These are phyloP conservation scores for Vitellaria paradoxa DNA, from an alignment of 179 eudicot genomes.

Conservation along the genomic window DNA sequence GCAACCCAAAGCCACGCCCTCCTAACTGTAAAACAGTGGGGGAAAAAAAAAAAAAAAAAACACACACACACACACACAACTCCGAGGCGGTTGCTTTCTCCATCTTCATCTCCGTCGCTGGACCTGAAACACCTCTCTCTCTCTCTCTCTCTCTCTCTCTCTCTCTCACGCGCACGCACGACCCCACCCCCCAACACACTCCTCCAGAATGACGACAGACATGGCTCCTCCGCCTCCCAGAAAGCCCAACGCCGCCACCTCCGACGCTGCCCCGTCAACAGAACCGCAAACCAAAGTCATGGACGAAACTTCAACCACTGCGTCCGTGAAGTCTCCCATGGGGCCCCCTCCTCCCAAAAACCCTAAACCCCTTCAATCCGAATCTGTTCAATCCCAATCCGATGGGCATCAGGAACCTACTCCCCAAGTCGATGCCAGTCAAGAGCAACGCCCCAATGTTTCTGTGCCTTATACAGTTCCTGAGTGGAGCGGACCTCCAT, in stretches of 20 bases:
- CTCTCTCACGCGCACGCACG: too few species aligned
- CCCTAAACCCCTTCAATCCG: constrained; percentile 28
- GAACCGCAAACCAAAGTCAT: constrained; percentile 13
- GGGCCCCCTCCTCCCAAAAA: constrained; percentile 39
- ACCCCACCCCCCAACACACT: too few species aligned
- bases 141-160: too few species aligned
- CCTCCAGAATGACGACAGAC: constrained; percentile 30
- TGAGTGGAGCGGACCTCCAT: constrained; percentile 74
- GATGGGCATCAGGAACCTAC: constrained; percentile 12
- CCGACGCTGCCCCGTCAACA: constrained; percentile 11
- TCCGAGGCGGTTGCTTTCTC: too few species aligned
- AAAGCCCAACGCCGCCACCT: constrained; percentile 19
- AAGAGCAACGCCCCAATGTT: constrained; percentile 17
- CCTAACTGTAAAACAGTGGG: too few species aligned
- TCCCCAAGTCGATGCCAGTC: constrained; percentile 11
- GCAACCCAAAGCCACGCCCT: too few species aligned
- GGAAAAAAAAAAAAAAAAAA: too few species aligned
- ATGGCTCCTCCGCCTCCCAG: constrained; percentile 54
- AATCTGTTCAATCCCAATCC: constrained; percentile 10
- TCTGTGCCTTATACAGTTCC: constrained; percentile 71
- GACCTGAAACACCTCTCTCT: too few species aligned
- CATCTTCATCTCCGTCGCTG: too few species aligned
- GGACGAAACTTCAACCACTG: constrained; percentile 18
- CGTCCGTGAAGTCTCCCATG: constrained; percentile 21
- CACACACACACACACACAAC: too few species aligned